Base-by-base conservation (phyloP, 805 yeast species). In the Scheffersomyces amazonensis region DNA sequence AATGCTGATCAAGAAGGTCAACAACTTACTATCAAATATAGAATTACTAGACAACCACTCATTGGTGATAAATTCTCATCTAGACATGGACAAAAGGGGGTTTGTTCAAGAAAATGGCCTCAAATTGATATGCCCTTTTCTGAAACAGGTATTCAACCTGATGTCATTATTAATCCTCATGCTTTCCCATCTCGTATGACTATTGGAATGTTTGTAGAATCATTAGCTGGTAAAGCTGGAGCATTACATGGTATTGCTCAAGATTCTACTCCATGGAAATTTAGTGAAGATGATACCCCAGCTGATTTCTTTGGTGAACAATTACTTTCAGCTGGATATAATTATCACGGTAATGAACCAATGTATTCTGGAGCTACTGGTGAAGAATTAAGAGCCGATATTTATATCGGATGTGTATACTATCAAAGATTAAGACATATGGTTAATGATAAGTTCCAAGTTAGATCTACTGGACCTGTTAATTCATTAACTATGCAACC, bases 111-210 rank as follows among this genome's bases (percentile, higher is more conserved):
- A 64, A 91, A 90, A 66, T 93, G 97, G 96, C 99, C 98, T 22
- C 83, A 88, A 36, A 73, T 87, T 46, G 98, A 93, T 63, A 81
- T 93, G 96, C 99, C 99, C 38, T 93, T 93, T 71, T 78, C 88
- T 48, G 99, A 93, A 68, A 73, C 87, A 23, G 99, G 99, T 54
- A 91, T 93, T 44, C 96, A 87, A 62, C 99, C 99, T 2, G 99
- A 93, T 67, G 85, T 93, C 51, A 93, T 93, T 58, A 93, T 93
- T 58, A 93, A 93, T 62, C 99, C 99, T 3, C 99, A 91, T 63
- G 99, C 98, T 49, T 93, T 91, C 91, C 99, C 99, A 52, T 91
- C 98, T 34, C 93, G 99, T 74, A 93, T 93, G 99, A 93, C 99
- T 10, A 91, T 93, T 65, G 99, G 99, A 72, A 93, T 93, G 98